Conservation (phyloP, 148 eudicot genomes). For the Polygonum maritimum region DNA sequence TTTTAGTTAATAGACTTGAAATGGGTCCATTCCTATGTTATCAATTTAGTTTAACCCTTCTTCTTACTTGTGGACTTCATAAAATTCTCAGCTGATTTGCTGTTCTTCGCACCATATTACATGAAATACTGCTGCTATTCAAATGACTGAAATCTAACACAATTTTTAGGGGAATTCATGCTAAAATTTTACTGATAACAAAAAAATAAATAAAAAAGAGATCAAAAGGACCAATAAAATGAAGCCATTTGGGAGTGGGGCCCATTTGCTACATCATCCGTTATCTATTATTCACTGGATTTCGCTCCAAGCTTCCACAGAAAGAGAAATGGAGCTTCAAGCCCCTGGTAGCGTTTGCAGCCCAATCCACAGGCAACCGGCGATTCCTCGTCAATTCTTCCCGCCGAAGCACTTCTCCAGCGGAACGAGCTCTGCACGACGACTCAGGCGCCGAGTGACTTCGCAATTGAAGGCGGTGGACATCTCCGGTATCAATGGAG, state of each 20-base stretch:
- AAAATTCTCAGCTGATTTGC: too few relatives aligned
- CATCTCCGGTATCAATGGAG: conserved; percentile 14
- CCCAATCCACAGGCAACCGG: conserved; percentile 24
- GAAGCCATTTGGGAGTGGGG: neutral
- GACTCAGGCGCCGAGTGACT: conserved; percentile 25
- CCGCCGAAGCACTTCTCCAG: neutral
- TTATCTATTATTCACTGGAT: conserved; percentile 10
- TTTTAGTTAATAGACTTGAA: neutral
- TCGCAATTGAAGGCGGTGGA: conserved; percentile 35
- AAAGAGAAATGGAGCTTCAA: conserved; percentile 32
- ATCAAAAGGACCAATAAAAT: neutral
- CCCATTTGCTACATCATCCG: conserved; percentile 1
- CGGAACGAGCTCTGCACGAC: conserved; percentile 11
- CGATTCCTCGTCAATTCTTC: conserved; percentile 22
- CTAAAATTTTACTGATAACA: too few relatives aligned
- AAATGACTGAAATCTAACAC: too few relatives aligned
- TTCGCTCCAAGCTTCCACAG: neutral
- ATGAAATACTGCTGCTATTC: too few relatives aligned
- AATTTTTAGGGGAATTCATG: neutral
- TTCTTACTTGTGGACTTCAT: neutral
- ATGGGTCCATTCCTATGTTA: neutral
- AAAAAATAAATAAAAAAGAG: neutral
- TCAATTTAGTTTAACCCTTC: neutral
- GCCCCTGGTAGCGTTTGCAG: conserved; percentile 20
- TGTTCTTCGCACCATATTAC: too few relatives aligned